Evolutionary conservation across 176 grass and related monocot species (phyloP), one percentile per base, ranked within the genome.

Genomic region (Bothriochloa decipiens): DNA sequence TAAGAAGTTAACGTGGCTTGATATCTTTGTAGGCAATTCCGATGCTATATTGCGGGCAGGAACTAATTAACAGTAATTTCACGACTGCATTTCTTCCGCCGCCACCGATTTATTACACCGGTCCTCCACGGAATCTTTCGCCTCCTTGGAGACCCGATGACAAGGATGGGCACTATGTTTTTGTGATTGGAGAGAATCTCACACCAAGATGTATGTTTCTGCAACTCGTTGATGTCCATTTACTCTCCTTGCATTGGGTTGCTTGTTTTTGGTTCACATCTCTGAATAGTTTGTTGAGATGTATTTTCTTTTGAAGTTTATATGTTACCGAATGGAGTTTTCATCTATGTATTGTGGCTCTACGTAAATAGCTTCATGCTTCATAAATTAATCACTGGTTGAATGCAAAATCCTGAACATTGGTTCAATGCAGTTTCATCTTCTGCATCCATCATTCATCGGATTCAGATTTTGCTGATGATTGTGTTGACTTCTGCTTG

Each of bases 131-230:
- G 42, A 90, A 92, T 87, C 26, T 80, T 70, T 98, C 93, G 18
- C 93, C 96, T 67, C 93, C 93, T 53, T 89, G 91, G 92, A 91
- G 93, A 46, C 82, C 89, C 6, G 91, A 95, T 88, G 93, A 98
- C 83, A 93, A 93, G 80, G 96, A 98, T 83, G 96, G 96, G 11
- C 93, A 95, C 62, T 98, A 98, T 84, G 89, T 95, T 81, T 98
- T 92, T 11, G 74, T 57, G 18, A 83, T 93, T 57, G 96, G 93
- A 52, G 96, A 93, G 62, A 91, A 87, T 86, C 96, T 98, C 64
- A 95, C 93, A 47, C 91, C 92, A 64, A 89, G 96, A 98, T 95
- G 96, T 95, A 98, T 87, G 33, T 83, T 75, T 61, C 28, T 11
- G 68, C 37, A 84, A 14, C 72, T 76, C 52, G 75, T 28, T 65